Evolutionary conservation across 2,329 filamentous ascomycete genomes (phyloP).

Genomic region (Hortaea werneckii): DNA sequence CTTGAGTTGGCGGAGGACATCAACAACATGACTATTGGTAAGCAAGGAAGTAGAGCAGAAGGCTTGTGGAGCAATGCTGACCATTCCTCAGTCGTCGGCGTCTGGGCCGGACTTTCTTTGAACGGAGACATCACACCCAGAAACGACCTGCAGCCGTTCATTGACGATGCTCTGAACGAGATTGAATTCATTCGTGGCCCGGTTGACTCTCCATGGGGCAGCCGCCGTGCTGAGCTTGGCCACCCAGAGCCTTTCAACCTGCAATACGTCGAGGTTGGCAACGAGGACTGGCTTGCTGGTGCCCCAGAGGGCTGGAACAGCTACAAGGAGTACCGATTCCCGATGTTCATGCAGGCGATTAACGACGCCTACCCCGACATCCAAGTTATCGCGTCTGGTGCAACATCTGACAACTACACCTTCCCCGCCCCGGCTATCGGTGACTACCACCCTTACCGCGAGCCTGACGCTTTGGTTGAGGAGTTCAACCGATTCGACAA

Average conservation of each 20-base stretch:
- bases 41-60: too few species aligned
- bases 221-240: conserved; percentile 55
- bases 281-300: too few species aligned
- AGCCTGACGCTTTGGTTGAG: too few species aligned
- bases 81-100: conserved; percentile 4
- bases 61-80: not conserved
- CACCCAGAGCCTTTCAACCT: conserved; percentile 39
- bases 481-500: too few species aligned
- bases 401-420: conserved; percentile 7
- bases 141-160: conserved; percentile 41
- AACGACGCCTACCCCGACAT: conserved; percentile 7
- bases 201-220: conserved; percentile 43
- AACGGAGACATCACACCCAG: conserved; percentile 38
- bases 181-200: conserved; percentile 49
- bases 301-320: too few species aligned
- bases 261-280: conserved; percentile 6
- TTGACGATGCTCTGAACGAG: conserved; percentile 51
- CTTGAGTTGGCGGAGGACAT: conserved; percentile 17
- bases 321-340: conserved; percentile 14
- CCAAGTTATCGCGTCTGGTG: too few species aligned
- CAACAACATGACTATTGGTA: conserved; percentile 9
- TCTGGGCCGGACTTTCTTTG: conserved; percentile 26
- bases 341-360: conserved; percentile 26
- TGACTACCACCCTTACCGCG: conserved; percentile 11
- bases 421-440: conserved; percentile 24